Base-by-base conservation (phyloP, 768 basidiomycete genomes). In the Pisolithus tinctorius region DNA sequence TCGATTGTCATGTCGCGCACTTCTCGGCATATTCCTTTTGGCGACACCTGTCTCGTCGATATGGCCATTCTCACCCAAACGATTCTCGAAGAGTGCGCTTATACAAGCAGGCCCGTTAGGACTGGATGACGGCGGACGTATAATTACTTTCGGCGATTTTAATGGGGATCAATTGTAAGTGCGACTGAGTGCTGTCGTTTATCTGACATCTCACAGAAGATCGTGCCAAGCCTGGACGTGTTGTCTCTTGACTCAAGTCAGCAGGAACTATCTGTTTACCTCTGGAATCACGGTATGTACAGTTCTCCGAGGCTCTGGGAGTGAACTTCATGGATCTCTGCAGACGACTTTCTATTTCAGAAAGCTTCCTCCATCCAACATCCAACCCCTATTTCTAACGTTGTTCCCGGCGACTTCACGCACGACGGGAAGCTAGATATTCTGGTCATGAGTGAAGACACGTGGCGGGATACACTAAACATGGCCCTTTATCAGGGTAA, bases 101-200 rank as follows among this genome's bases (percentile, higher is more conserved):
- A 72, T 96, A 46, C 74, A 81, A 54, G 85, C 92, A 3, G 94
- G 93, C 7, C 70, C 83, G 1, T 73, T 94, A 66, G 94, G 93
- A 2, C 69, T 97, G 30, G 77, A 77, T 44, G 76, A 74, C n/a
- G 78, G 81, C 48, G 83, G 81, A 26, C 77, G 88, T 47, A 78
- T 96, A 17, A 76, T 91, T 53, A 94, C 93, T 7, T 89, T 91
- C 60, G 96, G 93, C 30, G 95, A 99, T 71, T 95, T 94, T 67
- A 83, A 97, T 65, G 93, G 90, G 4, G 93, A 98, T 67, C 93
- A 97, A 65, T 88, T 89, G 93, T 96, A 65, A 63, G 89, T 71
- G 17, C 52, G 4, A 9, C 20, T 10, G 27, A 34, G 43, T 38
- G 6, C 11, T 30, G 45, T 38, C 26, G 30, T 14, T 49, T 25